These are phyloP conservation scores for Hypocreales sp. DNA, from an alignment of 2,329 filamentous ascomycete genomes.

Conservation along the genomic window DNA sequence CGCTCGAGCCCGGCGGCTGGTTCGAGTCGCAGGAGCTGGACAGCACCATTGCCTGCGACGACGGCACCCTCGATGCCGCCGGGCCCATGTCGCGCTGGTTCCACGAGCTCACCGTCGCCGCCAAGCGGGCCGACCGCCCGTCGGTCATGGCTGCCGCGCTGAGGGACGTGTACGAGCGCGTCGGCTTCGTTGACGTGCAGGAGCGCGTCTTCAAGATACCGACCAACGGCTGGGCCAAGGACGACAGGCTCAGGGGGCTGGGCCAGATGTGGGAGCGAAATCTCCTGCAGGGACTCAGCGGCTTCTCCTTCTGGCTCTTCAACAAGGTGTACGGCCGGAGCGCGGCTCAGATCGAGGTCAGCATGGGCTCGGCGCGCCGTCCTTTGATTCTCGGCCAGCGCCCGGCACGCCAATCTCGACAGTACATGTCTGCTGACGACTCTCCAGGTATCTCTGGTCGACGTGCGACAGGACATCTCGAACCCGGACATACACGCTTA, in stretches of 20 bases:
- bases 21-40: constrained; percentile 37
- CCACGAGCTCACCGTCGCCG: constrained; percentile 22
- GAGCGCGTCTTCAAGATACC: constrained; percentile 38
- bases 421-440: not conserved
- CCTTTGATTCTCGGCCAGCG: too few species aligned
- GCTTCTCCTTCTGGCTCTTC: constrained; percentile 25
- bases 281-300: constrained; percentile 25
- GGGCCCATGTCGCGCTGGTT: constrained; percentile 24
- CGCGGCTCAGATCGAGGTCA: constrained; percentile 32
- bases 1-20: constrained; percentile 35
- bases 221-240: constrained; percentile 36
- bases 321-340: constrained; percentile 23
- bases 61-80: constrained; percentile 23
- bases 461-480: constrained; percentile 30
- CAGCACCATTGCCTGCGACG: constrained; percentile 23
- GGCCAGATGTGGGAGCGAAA: constrained; percentile 30
- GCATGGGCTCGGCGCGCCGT: too few species aligned
- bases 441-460: constrained; percentile 28
- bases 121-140: constrained; percentile 19
- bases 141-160: constrained; percentile 18
- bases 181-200: constrained; percentile 39
- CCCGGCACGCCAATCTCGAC: too few species aligned
- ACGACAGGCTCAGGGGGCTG: constrained; percentile 24
- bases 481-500: constrained; percentile 32
- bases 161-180: constrained; percentile 24